phyloP scores from a whole-genome alignment of 2,329 filamentous ascomycete species.

The Colletotrichum sp. region DNA sequence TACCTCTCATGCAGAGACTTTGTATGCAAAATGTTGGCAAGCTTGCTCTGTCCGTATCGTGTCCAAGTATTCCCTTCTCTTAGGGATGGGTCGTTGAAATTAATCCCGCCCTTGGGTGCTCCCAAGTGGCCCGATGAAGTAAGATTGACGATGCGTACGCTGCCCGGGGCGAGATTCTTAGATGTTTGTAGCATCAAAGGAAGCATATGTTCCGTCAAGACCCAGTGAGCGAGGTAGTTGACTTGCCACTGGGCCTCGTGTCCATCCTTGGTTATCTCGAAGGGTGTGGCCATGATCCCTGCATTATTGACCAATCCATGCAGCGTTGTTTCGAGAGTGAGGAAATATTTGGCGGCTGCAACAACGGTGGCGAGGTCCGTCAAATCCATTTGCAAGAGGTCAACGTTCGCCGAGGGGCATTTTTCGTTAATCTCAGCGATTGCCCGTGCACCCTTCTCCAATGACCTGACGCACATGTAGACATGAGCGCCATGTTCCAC shows the following conservation, averaged over 20 bases:
- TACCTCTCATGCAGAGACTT: constrained; percentile 42
- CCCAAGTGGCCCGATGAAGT: constrained; percentile 26
- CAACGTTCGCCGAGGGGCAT: constrained; percentile 33
- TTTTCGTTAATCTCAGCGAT: constrained; percentile 36
- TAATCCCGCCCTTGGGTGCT: constrained; percentile 22
- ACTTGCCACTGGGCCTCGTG: constrained; percentile 42
- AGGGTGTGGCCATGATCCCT: constrained; percentile 26
- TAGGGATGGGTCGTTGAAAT: constrained; percentile 22
- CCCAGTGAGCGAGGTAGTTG: constrained; percentile 48
- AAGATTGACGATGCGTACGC: constrained; percentile 25
- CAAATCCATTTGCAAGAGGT: constrained; percentile 40
- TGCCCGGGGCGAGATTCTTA: constrained; percentile 4
- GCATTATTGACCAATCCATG: constrained; percentile 32
- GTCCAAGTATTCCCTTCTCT: constrained; percentile 6
- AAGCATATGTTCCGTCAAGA: constrained; percentile 42
- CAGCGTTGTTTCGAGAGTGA: constrained; percentile 30
- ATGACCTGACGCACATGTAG: constrained; percentile 44
- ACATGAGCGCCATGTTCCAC: constrained; percentile 42
- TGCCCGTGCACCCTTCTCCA: constrained; percentile 33
- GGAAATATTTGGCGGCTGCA: constrained; percentile 35
- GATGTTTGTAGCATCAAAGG: constrained; percentile 38
- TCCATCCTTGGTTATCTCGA: constrained; percentile 36
- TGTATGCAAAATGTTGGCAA: constrained; percentile 52
- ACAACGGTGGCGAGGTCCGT: constrained; percentile 38
- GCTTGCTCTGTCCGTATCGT: constrained; percentile 52